Evolutionary conservation across 441 rosid genomes (phyloP), one percentile per base, ranked within the genome.

Genomic region (Biscutella laevigata): DNA sequence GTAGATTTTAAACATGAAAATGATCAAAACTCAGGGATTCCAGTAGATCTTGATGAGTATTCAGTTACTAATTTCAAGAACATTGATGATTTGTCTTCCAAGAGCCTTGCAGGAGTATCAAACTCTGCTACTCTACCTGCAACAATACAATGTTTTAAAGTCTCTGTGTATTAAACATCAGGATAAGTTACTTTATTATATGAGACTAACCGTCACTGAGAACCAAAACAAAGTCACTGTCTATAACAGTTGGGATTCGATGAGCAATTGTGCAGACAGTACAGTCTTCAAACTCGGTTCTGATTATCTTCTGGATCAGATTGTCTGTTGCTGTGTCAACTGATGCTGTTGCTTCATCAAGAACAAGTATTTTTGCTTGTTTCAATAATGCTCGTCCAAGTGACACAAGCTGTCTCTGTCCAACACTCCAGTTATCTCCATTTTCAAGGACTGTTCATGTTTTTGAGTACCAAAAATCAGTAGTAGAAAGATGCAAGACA

Each of bases 401-500:
- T 27, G 99, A 77, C 67, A 94, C 91, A 38, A 94, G 89, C 67
- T 94, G 99, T 44, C 97, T 72, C 62, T 94, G 97, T 47, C 99
- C 99, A 62, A 94, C 96, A 64, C 99, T 94, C 99, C 99, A 94
- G 77, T 94, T 94, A 62, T 94, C 99, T 71, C 99, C 99, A 72
- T 80, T 94, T 71, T 94, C 99, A 52, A 84, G 48, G 49, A 92
- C 97, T 92, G 68, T 50, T 22, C 40, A 60, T 59, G 41, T 32
- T 59, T 53, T 29, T n/a, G 1, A 6, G 28, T n/a, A n/a, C 50
- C 15, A 33, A 30, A 25, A 48, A 33, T 64, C 58, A 57, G 53
- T 9, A 49, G 11, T n/a, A n/a, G n/a, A 48, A 25, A 4, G 37
- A 39, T 12, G 16, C 37, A 4, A 37, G 7, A n/a, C 13, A 13